phyloP scores from a whole-genome alignment of 108 stramenopile genomes.

The Fragilaria radians region DNA sequence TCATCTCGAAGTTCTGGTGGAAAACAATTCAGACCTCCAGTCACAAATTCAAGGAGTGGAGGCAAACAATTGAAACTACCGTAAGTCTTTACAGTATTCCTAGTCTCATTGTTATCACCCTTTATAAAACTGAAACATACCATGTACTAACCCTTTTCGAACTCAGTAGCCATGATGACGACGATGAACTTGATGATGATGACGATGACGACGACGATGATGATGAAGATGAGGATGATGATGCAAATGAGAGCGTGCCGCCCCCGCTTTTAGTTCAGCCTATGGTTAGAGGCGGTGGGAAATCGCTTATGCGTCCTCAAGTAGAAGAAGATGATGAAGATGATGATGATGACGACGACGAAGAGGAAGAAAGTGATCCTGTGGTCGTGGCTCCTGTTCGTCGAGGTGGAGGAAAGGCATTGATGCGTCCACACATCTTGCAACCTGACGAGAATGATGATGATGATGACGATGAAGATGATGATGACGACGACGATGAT shows the following conservation, averaged over 20 bases:
- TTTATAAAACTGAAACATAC: too few species aligned
- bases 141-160: neutral
- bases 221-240: slow-evolving; percentile 16
- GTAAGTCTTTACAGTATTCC: slow-evolving; percentile 22
- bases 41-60: slow-evolving; percentile 17
- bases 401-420: slow-evolving; percentile 29
- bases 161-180: neutral
- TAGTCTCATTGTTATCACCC: neutral
- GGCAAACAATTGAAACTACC: slow-evolving; percentile 70
- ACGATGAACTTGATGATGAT: slow-evolving; percentile 10
- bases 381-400: slow-evolving; percentile 1
- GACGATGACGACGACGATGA: slow-evolving; percentile 10
- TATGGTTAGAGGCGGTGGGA: slow-evolving; percentile 25
- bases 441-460: neutral
- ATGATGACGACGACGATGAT: slow-evolving; percentile 39
- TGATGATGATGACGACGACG: slow-evolving; percentile 19
- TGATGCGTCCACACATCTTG: slow-evolving; percentile 28
- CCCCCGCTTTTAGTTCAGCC: neutral
- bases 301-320: slow-evolving; percentile 31
- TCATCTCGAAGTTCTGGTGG: slow-evolving; percentile 33
- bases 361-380: slow-evolving; percentile 29
- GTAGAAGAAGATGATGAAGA: slow-evolving; percentile 18
- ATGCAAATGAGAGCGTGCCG: neutral
- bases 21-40: slow-evolving; percentile 53
- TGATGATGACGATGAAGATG: slow-evolving; percentile 45